These are phyloP conservation scores for Tetrahymena elliotti DNA, from an alignment of 73 alveolate genomes.

Conservation along the genomic window DNA sequence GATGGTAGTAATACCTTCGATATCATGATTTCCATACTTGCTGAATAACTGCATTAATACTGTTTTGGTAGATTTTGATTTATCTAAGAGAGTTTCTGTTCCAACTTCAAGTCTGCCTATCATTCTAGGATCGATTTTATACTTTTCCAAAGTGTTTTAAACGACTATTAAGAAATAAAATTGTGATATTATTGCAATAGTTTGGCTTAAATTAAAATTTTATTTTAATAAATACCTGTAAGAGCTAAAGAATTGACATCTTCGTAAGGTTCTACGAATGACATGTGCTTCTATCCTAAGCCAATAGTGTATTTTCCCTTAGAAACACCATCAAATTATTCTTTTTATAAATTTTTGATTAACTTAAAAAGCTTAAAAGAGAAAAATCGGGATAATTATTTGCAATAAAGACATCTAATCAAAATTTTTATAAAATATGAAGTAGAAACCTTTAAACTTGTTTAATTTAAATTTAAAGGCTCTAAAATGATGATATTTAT, in stretches of 20 bases:
- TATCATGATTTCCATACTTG: constrained; percentile 64
- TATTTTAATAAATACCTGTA: constrained; percentile 34
- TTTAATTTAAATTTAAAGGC: background rate
- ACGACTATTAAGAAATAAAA: constrained; percentile 33
- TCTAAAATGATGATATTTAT: background rate
- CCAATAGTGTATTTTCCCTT: constrained; percentile 96
- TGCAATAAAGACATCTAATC: background rate
- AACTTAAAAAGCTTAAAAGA: background rate
- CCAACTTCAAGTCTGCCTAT: constrained; percentile 98
- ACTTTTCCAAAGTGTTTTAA: constrained; percentile 72
- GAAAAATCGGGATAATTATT: background rate
- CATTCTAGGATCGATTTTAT: constrained; percentile 63
- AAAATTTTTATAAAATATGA: no score
- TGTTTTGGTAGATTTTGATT: constrained; percentile 94
- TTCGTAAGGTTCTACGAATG: constrained; percentile 90
- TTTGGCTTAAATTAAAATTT: background rate
- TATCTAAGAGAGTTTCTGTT: constrained; percentile 94
- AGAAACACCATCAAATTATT: constrained; percentile 74
- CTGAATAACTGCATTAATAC: constrained; percentile 87
- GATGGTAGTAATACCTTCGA: constrained; percentile 93
- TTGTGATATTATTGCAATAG: background rate
- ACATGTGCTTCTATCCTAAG: constrained; percentile 86
- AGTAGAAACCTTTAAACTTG: background rate
- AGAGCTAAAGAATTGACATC: constrained; percentile 92
- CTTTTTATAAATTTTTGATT: constrained; percentile 13